A percentile compares a stretch with the other conserved stretches of the same genome.
phyloP scores from a whole-genome alignment of 176 grass and related monocot genomes.

The Phragmites australis region DNA sequence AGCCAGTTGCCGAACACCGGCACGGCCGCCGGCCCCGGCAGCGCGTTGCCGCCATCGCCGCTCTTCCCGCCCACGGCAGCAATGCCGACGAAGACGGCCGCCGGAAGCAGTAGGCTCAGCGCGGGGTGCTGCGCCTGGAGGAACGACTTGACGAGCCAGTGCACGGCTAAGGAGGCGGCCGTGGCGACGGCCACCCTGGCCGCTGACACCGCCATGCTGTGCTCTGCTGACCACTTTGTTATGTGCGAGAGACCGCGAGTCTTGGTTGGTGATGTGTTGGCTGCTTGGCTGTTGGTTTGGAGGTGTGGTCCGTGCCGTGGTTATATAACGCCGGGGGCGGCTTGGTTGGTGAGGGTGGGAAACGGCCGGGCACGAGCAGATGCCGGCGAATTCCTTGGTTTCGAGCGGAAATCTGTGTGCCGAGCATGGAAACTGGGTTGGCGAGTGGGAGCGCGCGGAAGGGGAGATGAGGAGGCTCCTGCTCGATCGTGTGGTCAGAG shows the following conservation, averaged over 20 bases:
- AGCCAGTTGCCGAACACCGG: slow-evolving; percentile 86
- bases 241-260: too few species aligned
- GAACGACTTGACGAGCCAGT: slow-evolving; percentile 24
- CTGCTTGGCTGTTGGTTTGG: not conserved
- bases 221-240: too few species aligned
- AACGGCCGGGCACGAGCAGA: not conserved
- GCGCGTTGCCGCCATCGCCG: not conserved
- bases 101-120: slow-evolving; percentile 11
- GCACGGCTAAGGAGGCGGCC: slow-evolving; percentile 14
- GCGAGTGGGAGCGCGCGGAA: not conserved
- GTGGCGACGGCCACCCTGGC: slow-evolving; percentile 8
- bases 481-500: not conserved
- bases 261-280: not conserved
- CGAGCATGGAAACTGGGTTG: slow-evolving; percentile 1
- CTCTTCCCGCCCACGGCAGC: not conserved
- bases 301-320: not conserved
- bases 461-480: not conserved
- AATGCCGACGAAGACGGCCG: not conserved
- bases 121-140: slow-evolving; percentile 17
- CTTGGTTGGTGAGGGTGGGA: slow-evolving; percentile 16
- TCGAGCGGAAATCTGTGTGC: slow-evolving; percentile 30
- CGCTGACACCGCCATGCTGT: slow-evolving; percentile 24
- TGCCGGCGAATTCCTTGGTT: slow-evolving; percentile 14
- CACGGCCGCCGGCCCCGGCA: slow-evolving; percentile 24
- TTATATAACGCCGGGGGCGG: slow-evolving; percentile 11